Evolutionary conservation across 495 filamentous ascomycete genomes (phyloP), one percentile per base, ranked within the genome.

Genomic region (Usnea hakonensis): DNA sequence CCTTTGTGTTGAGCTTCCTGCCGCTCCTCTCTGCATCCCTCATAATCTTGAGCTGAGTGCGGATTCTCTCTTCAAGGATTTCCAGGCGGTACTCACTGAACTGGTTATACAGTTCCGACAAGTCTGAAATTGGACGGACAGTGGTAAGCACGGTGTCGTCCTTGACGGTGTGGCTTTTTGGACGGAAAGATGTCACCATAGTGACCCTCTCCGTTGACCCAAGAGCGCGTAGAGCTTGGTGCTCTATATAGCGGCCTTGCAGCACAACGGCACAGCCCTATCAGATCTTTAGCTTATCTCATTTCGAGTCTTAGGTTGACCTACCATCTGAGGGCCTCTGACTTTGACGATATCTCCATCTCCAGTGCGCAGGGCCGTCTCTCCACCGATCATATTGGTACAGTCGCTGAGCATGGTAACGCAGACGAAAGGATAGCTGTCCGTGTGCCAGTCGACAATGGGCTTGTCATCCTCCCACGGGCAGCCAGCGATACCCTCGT

Each of bases 351-450:
- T 76, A 23, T 85, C 82, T 2, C 85, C 85, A 33, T 70, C 77
- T 4, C 79, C 84, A 5, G 80, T 88, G 55, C 78, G 76, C 36
- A 89, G 73, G 13, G 83, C 86, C 21, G 87, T 90, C 72, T 90
- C 87, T 9, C 87, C 87, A 40, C 87, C 87, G 36, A 87, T 74
- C 87, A 90, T 90, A 33, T 77, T 75, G 2, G 77, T 81, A 52
- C 84, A 85, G 67, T 90, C 87, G 60, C 84, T 87, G 56, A 90
- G 80, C 87, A 90, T 90, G 17, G 84, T 78, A 43, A 90, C 86
- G 66, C 87, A 90, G 26, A 90, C 87, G 64, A 89, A 90, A 1
- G 87, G 87, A 68, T 90, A 90, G 65, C 84, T 86, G 66, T 90
- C 87, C 36, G 74, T 83, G 71, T 90, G 86, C 87, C 87, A 90